Base-by-base conservation (phyloP, 2,329 filamentous ascomycete genomes). In the Sporothrix euskadiensis region DNA sequence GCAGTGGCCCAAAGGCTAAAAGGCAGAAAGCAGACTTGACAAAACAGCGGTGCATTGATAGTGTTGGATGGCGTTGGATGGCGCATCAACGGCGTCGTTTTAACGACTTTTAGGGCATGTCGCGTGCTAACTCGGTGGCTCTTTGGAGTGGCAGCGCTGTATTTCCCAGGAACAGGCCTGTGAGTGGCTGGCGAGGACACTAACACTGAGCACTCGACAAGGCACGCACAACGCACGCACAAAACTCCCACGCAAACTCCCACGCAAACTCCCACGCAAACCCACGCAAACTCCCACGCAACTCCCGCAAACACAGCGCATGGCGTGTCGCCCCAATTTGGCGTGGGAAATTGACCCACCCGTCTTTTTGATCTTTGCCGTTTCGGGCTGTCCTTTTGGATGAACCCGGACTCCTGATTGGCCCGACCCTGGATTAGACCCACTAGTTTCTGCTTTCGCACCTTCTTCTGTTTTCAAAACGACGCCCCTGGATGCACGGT, bases 391-490 rank as follows among this genome's bases (percentile, higher is more conserved):
- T 44, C 9, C 32, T 63, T 26, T 47, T 19, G 35, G 47, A 54
- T 16, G 66, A 39, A 26, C 47, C 26, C 26, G 1, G 26, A 22
- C 7, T 0, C 10, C 4, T 35, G n/a, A 72, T 72, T 72, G 70
- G 70, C 12, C 22, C 0, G 47, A 19, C 14, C 70, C 70, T 44
- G 16, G 10, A 47, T 26, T 7, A 1, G 26, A 39, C 57, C 70
- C 70, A 22, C 26, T 32, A 39, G 35, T 71, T 61, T 41, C 54
- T 35, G 10, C 19, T 69, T 54, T 39, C 30, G 41, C 14, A 49
- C 44, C 3, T 39, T 52, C 19, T 32, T 65, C 65, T 59, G 54
- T 71, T 65, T 54, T 52, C 57, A 66, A 65, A 71, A 32, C 69
- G 30, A 56, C 54, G 54, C 69, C 70, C 10, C 57, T 16, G 26